These are phyloP conservation scores for Mycena belliarum DNA, from an alignment of 768 basidiomycete species.

Conservation along the genomic window DNA sequence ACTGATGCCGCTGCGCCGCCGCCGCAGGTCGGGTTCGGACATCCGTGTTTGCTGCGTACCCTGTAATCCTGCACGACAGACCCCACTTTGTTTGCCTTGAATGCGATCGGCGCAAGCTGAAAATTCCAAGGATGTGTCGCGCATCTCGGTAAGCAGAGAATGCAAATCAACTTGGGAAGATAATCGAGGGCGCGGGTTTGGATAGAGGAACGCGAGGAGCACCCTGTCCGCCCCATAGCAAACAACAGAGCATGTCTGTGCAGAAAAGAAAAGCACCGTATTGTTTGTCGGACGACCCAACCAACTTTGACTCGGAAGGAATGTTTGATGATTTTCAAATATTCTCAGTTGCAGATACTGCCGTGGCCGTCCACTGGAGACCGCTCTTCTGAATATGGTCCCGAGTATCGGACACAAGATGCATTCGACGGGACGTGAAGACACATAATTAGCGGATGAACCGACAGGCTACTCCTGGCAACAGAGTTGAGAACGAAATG, in stretches of 20 bases:
- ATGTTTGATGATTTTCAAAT: background rate
- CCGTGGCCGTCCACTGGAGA: background rate
- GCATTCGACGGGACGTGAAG: background rate
- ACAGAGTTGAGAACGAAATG: slow-evolving; percentile 1
- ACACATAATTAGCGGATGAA: background rate
- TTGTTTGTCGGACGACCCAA: background rate
- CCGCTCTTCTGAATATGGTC: background rate
- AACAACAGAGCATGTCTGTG: background rate
- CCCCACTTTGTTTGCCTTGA: no score
- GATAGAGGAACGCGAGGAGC: no score
- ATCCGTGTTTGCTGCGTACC: no score
- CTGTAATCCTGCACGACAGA: no score
- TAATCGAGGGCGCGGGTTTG: no score
- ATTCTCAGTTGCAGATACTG: background rate
- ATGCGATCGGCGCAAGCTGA: no score
- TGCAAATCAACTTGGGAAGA: no score
- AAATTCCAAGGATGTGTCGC: no score
- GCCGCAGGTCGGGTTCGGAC: no score
- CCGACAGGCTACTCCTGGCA: background rate
- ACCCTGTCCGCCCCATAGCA: no score
- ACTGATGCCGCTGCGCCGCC: no score
- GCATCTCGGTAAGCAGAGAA: no score
- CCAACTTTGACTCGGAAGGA: background rate
- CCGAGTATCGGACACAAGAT: background rate
- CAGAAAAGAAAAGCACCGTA: background rate